These are phyloP conservation scores for Pezicula neosporulosa DNA, from an alignment of 2,329 filamentous ascomycete genomes.

Conservation along the genomic window DNA sequence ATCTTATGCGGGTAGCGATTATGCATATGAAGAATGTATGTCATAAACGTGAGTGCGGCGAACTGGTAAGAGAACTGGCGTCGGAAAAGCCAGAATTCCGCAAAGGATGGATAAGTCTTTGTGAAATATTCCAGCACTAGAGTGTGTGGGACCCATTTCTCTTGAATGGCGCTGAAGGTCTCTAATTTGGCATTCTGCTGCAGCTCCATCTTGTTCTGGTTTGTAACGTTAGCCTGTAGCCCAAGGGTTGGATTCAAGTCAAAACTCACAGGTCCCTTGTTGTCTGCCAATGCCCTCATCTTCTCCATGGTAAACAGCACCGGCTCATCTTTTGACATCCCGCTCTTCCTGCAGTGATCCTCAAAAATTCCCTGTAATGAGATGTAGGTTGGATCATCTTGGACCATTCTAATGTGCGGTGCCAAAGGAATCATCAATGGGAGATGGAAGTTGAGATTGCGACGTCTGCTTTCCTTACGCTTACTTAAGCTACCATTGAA, in stretches of 20 bases:
- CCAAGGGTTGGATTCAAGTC: not conserved
- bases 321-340: constrained; percentile 91
- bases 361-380: constrained; percentile 94
- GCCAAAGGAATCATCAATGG: constrained; percentile 94
- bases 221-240: constrained; percentile 25
- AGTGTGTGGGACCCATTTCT: constrained; percentile 83
- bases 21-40: constrained; percentile 96
- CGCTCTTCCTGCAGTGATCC: constrained; percentile 85
- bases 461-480: constrained; percentile 89
- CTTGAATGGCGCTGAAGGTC: constrained; percentile 91
- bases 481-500: constrained; percentile 91
- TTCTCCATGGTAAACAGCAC: constrained; percentile 95
- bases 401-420: constrained; percentile 89
- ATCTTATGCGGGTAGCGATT: constrained; percentile 95
- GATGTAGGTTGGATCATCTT: constrained; percentile 92
- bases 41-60: constrained; percentile 95
- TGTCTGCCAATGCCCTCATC: constrained; percentile 71
- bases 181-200: constrained; percentile 74
- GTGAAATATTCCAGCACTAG: constrained; percentile 89
- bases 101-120: constrained; percentile 78
- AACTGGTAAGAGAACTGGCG: constrained; percentile 96
- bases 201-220: constrained; percentile 66
- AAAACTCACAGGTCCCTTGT: constrained; percentile 27
- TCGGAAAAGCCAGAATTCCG: constrained; percentile 98
- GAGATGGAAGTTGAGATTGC: constrained; percentile 93